Conservation (phyloP, 345 rosid genomes). For the Aethionema arabicum region DNA sequence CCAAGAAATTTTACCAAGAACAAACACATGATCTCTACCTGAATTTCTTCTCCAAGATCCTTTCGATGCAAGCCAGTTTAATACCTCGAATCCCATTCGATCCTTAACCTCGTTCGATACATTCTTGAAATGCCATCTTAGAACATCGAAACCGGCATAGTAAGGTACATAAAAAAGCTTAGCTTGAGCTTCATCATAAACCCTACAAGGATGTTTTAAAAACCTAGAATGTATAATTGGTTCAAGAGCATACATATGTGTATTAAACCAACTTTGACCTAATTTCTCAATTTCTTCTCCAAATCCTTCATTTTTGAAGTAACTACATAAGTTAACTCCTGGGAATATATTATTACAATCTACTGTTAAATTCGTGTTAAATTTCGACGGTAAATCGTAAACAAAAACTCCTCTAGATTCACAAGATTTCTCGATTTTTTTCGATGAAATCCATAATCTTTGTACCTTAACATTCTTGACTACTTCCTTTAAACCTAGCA, state of each 20-base stretch:
- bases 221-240: conserved; percentile 63
- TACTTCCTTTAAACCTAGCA: conserved; percentile 36
- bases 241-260: conserved; percentile 69
- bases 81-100: conserved; percentile 43
- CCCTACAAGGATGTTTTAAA: conserved; percentile 74
- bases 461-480: conserved; percentile 47
- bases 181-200: conserved; percentile 55
- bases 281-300: conserved; percentile 55
- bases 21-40: conserved; percentile 74
- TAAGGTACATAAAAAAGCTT: conserved; percentile 71
- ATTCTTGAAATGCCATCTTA: conserved; percentile 79
- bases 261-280: conserved; percentile 58
- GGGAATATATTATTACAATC: conserved; percentile 65
- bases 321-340: conserved; percentile 54
- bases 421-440: conserved; percentile 35
- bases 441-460: conserved; percentile 44
- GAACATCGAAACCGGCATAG: conserved; percentile 66
- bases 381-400: conserved; percentile 68
- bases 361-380: conserved; percentile 61
- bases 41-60: conserved; percentile 53
- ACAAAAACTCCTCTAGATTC: conserved; percentile 65
- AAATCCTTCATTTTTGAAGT: conserved; percentile 51
- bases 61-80: conserved; percentile 60
- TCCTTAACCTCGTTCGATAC: conserved; percentile 65
- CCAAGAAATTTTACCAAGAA: conserved; percentile 77